phyloP scores from a whole-genome alignment of 129 eudicot genomes.

The Solidago caesia region DNA sequence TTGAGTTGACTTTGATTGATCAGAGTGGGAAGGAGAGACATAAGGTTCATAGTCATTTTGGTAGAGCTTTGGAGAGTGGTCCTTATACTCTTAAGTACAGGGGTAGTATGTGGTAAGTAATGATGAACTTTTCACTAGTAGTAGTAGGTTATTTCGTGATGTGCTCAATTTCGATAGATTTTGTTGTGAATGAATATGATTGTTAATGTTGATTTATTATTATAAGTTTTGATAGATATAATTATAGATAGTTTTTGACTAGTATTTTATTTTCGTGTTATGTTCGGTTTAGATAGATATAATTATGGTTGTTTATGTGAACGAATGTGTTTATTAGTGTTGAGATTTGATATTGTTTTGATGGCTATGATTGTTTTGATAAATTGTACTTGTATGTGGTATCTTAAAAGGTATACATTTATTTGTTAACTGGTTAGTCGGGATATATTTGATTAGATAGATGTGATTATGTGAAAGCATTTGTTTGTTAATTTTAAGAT shows the following conservation, averaged over 20 bases:
- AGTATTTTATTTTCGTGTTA: neutral
- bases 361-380: neutral
- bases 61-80: slow-evolving; percentile 82
- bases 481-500: no score
- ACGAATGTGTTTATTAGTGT: neutral
- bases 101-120: slow-evolving; percentile 19
- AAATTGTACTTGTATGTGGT: neutral
- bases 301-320: neutral
- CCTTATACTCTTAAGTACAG: slow-evolving; percentile 85
- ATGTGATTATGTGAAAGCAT: neutral
- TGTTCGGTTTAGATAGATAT: neutral
- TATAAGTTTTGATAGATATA: neutral
- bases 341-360: neutral
- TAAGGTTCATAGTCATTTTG: slow-evolving; percentile 90
- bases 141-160: no score
- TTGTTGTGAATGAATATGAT: no score
- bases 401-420: neutral
- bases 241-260: neutral
- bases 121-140: neutral
- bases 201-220: no score
- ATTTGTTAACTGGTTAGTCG: neutral
- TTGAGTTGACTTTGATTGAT: slow-evolving; percentile 80
- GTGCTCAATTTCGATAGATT: no score
- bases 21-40: slow-evolving; percentile 91
- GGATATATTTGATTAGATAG: neutral